Evolutionary conservation across 1,139 yeast species (phyloP).

Genomic region (Sporopachydermia cereana): DNA sequence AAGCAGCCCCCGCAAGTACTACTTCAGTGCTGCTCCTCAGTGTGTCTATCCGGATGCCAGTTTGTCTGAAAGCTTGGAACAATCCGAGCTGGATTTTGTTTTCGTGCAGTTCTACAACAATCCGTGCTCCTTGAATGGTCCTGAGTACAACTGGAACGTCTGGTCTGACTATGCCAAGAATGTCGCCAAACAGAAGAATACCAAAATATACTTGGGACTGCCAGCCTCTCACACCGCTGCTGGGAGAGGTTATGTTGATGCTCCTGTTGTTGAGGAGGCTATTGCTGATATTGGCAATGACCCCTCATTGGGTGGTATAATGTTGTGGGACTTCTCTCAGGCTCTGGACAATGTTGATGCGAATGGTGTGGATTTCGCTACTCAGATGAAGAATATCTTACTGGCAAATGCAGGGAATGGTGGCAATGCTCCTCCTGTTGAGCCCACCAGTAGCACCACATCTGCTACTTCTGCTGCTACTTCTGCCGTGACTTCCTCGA

Average conservation of each 20-base stretch:
- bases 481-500: constrained; percentile 12
- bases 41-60: constrained; percentile 88
- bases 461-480: constrained; percentile 14
- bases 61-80: constrained; percentile 53
- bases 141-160: constrained; percentile 70
- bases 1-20: constrained; percentile 50
- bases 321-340: constrained; percentile 89
- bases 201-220: constrained; percentile 55
- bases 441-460: constrained; percentile 12
- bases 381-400: constrained; percentile 31
- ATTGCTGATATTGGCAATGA: constrained; percentile 27
- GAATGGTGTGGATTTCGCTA: constrained; percentile 34
- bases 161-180: constrained; percentile 62
- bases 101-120: constrained; percentile 92
- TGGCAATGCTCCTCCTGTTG: constrained; percentile 10
- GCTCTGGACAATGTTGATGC: constrained; percentile 42
- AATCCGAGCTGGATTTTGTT: constrained; percentile 67
- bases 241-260: constrained; percentile 52
- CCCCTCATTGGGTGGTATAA: constrained; percentile 67
- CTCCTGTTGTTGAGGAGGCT: constrained; percentile 19
- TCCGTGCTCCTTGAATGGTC: constrained; percentile 44
- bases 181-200: constrained; percentile 53
- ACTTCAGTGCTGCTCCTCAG: constrained; percentile 90
- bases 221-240: constrained; percentile 66
- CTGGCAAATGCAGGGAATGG: constrained; percentile 11